These are phyloP conservation scores for Stentor roeselii DNA, from an alignment of 73 alveolate species.

Conservation along the genomic window DNA sequence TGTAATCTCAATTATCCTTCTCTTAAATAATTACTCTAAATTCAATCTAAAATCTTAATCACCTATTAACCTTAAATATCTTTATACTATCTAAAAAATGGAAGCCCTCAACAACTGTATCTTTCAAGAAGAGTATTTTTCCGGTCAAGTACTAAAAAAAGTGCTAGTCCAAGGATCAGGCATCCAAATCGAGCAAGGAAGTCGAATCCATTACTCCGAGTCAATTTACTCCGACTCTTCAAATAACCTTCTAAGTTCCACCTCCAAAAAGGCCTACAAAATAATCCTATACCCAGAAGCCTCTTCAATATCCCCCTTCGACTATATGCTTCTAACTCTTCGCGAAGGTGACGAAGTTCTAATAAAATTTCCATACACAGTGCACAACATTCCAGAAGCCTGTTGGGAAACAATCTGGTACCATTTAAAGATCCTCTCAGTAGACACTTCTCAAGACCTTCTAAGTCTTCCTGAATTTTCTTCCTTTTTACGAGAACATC, in stretches of 20 bases:
- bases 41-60: no score
- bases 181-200: not conserved
- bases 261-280: not conserved
- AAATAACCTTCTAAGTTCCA: no score
- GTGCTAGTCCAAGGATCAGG: not conserved
- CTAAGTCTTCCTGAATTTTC: not conserved
- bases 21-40: no score
- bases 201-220: not conserved
- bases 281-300: not conserved
- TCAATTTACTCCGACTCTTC: not conserved
- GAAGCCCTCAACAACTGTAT: no score
- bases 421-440: not conserved
- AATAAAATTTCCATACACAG: not conserved
- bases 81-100: no score
- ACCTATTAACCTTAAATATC: no score
- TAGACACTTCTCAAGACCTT: not conserved
- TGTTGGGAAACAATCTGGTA: slow-evolving; percentile 12
- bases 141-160: not conserved
- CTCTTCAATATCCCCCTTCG: not conserved
- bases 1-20: no score
- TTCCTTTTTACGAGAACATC: slow-evolving; percentile 5
- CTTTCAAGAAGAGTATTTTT: not conserved
- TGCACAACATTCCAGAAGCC: not conserved
- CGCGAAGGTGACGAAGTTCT: slow-evolving; percentile 3
- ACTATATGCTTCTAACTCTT: not conserved